Evolutionary conservation across 2,329 filamentous ascomycete genomes (phyloP).

Genomic region (Ophiostoma sp.): DNA sequence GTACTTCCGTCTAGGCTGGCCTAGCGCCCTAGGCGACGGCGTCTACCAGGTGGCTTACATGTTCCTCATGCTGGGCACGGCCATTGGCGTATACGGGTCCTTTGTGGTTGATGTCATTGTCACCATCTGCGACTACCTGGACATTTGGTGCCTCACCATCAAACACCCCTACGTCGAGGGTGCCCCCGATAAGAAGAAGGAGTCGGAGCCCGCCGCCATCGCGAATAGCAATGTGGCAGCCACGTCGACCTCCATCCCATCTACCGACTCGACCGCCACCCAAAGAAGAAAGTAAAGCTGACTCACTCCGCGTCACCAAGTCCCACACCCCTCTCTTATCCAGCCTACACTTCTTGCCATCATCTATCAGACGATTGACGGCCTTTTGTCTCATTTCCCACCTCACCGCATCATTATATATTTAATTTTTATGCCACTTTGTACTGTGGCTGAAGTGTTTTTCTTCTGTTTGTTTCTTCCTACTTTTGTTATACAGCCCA

Average conservation of each 20-base stretch:
- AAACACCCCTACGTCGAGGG: constrained; percentile 65
- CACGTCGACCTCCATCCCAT: constrained; percentile 2
- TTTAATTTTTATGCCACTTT: not conserved
- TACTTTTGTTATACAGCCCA: not conserved
- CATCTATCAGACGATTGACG: not conserved
- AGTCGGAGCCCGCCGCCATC: not conserved
- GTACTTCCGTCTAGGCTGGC: constrained; percentile 55
- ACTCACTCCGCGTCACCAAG: too few species aligned
- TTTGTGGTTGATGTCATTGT: constrained; percentile 97
- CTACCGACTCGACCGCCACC: not conserved
- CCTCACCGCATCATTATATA: not conserved
- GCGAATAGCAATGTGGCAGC: constrained; percentile 10
- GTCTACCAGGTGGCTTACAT: constrained; percentile 80
- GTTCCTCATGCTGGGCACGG: constrained; percentile 79
- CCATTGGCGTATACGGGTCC: constrained; percentile 88
- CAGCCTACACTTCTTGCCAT: not conserved
- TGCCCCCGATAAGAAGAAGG: constrained; percentile 5
- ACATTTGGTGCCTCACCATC: constrained; percentile 98
- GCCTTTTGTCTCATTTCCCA: not conserved
- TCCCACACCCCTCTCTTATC: not conserved
- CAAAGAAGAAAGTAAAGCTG: constrained; percentile 15
- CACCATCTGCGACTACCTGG: constrained; percentile 94
- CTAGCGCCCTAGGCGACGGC: constrained; percentile 64
- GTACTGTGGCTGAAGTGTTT: not conserved
- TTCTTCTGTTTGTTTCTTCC: not conserved